Percentiles rank a stretch among this genome's conserved stretches.
phyloP scores from a whole-genome alignment of 495 filamentous ascomycete genomes.

The Tuber indicum region DNA sequence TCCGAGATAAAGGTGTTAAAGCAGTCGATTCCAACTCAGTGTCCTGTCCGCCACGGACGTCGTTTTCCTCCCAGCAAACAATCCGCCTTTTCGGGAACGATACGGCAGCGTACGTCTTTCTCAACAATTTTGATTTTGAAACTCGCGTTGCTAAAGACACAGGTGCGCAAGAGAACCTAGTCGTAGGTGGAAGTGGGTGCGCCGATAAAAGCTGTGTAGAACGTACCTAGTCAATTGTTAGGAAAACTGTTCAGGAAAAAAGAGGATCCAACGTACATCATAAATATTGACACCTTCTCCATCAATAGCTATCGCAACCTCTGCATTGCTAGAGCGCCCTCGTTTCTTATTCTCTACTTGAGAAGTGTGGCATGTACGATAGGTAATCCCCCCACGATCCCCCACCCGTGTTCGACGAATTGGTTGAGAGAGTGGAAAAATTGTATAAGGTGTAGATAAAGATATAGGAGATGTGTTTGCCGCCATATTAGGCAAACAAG shows the following conservation, averaged over 20 bases:
- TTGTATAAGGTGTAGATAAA: slow-evolving; percentile 39
- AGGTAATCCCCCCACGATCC: slow-evolving; percentile 21
- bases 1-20: slow-evolving; percentile 20
- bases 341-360: slow-evolving; percentile 61
- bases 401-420: slow-evolving; percentile 37
- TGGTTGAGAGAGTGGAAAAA: slow-evolving; percentile 38
- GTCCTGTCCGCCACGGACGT: slow-evolving; percentile 23
- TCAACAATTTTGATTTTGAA: slow-evolving; percentile 11
- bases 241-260: slow-evolving; percentile 6
- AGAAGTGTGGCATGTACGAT: slow-evolving; percentile 37
- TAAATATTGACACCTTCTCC: slow-evolving; percentile 89
- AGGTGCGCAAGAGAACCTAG: slow-evolving; percentile 39
- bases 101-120: slow-evolving; percentile 39
- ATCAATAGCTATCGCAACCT: slow-evolving; percentile 80
- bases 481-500: slow-evolving; percentile 12
- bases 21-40: slow-evolving; percentile 20
- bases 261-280: slow-evolving; percentile 56
- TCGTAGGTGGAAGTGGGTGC: slow-evolving; percentile 38
- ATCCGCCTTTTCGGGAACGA: slow-evolving; percentile 35
- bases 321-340: slow-evolving; percentile 46
- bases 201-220: slow-evolving; percentile 37
- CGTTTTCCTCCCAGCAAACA: slow-evolving; percentile 40
- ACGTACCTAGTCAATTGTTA: slow-evolving; percentile 21
- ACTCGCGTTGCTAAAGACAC: slow-evolving; percentile 20
- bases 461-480: slow-evolving; percentile 24